A percentile compares a stretch with the other conserved stretches of the same genome.
phyloP scores from a whole-genome alignment of 345 rosid genomes.

The Stellera chamaejasme region DNA sequence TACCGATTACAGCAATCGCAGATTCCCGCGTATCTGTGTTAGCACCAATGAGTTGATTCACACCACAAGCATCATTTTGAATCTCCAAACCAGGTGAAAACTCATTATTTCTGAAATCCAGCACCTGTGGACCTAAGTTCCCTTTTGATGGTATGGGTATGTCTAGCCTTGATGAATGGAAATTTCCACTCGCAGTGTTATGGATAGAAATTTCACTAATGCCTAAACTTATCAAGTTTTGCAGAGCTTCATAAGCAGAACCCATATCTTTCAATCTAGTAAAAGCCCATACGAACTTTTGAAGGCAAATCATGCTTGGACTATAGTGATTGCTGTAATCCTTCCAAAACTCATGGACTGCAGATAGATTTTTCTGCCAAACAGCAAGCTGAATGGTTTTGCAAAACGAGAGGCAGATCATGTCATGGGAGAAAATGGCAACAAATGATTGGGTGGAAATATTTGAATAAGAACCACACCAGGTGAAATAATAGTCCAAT shows the following conservation, averaged over 20 bases:
- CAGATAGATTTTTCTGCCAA: slow-evolving; percentile 45
- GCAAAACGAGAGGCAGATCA: not conserved
- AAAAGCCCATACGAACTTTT: slow-evolving; percentile 57
- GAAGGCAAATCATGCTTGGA: slow-evolving; percentile 33
- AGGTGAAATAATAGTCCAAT: slow-evolving; percentile 2
- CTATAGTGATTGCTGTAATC: slow-evolving; percentile 54
- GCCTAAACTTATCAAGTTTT: slow-evolving; percentile 58
- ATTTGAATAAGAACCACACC: not conserved
- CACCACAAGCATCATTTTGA: slow-evolving; percentile 17
- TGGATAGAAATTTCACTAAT: slow-evolving; percentile 23
- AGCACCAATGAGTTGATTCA: slow-evolving; percentile 14
- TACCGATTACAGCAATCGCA: slow-evolving; percentile 15
- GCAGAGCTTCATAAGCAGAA: slow-evolving; percentile 62
- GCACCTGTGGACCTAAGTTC: slow-evolving; percentile 28
- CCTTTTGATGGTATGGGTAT: slow-evolving; percentile 54
- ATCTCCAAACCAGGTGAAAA: slow-evolving; percentile 13
- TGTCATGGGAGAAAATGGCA: not conserved
- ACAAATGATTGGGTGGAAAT: not conserved
- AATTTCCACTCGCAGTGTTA: slow-evolving; percentile 18
- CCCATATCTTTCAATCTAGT: slow-evolving; percentile 56
- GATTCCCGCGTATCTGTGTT: slow-evolving; percentile 16
- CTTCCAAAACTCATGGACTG: slow-evolving; percentile 56
- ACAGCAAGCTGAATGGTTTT: slow-evolving; percentile 66
- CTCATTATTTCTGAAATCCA: slow-evolving; percentile 21
- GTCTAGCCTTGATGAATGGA: slow-evolving; percentile 44